These are phyloP conservation scores for Flaveria linearis DNA, from an alignment of 129 eudicot species.

Conservation along the genomic window DNA sequence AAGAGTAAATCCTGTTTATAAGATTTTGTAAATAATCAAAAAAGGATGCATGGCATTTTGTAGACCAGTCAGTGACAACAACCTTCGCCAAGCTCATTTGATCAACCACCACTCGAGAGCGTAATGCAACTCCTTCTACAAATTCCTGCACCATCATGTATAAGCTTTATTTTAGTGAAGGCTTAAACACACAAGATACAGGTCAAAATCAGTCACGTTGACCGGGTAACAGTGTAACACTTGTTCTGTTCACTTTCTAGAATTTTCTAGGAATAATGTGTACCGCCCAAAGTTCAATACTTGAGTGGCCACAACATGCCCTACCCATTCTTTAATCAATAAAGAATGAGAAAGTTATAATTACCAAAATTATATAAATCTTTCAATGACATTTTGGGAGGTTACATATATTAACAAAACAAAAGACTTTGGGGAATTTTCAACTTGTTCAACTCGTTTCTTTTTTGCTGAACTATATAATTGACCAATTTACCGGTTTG, in stretches of 20 bases:
- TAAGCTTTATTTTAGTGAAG: slow-evolving; percentile 4
- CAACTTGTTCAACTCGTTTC: neutral
- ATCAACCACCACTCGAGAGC: slow-evolving; percentile 57
- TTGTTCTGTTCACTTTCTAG: neutral
- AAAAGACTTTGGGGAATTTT: neutral
- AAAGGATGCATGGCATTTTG: neutral
- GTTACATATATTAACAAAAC: neutral
- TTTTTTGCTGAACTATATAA: neutral
- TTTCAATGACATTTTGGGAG: neutral
- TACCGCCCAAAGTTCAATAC: neutral
- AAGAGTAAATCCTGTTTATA: neutral
- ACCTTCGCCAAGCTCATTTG: slow-evolving; percentile 56
- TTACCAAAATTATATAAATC: neutral
- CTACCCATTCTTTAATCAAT: neutral
- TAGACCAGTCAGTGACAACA: slow-evolving; percentile 19
- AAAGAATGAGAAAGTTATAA: neutral
- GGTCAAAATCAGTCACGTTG: neutral
- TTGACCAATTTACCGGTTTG: slow-evolving; percentile 4
- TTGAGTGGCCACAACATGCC: slow-evolving; percentile 4
- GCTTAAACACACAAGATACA: neutral
- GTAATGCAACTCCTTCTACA: slow-evolving; percentile 61
- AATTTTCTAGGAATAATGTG: neutral
- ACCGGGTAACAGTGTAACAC: neutral
- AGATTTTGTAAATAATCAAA: neutral
- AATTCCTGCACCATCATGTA: slow-evolving; percentile 63